Evolutionary conservation across 495 filamentous ascomycete genomes (phyloP).

Genomic region (Hypoxylon fragiforme): DNA sequence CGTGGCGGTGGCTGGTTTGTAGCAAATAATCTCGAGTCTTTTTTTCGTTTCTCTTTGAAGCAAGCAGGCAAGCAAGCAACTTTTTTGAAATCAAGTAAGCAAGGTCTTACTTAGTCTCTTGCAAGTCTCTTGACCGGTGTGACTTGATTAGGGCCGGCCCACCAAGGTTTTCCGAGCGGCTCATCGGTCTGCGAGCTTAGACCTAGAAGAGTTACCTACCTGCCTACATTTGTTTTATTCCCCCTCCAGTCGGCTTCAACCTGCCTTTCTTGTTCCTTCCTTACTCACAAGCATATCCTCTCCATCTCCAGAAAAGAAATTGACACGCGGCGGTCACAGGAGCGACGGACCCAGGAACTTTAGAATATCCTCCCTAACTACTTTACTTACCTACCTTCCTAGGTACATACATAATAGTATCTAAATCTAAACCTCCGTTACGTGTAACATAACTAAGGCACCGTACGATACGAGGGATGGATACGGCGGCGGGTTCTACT

Average conservation of each 20-base stretch:
- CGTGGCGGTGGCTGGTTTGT: constrained; percentile 32
- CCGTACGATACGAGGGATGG: constrained; percentile 11
- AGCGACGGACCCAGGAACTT: constrained; percentile 5
- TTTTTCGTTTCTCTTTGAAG: constrained; percentile 14
- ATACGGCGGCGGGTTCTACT: constrained; percentile 7
- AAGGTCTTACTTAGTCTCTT: constrained; percentile 4
- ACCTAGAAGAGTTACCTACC: constrained; percentile 11
- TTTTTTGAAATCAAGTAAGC: too few species aligned
- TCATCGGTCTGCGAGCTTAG: constrained; percentile 32
- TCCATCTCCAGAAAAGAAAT: background rate
- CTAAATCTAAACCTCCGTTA: too few species aligned
- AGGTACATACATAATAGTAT: too few species aligned
- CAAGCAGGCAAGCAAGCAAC: too few species aligned
- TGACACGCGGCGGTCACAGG: constrained; percentile 15
- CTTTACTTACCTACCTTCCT: constrained; percentile 5
- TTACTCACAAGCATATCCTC: constrained; percentile 11
- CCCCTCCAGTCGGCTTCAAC: too few species aligned
- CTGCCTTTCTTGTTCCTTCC: constrained; percentile 24
- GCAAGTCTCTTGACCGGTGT: constrained; percentile 23
- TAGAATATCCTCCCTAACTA: background rate
- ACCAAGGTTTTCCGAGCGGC: constrained; percentile 23
- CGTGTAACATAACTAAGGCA: constrained; percentile 17
- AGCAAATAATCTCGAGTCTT: constrained; percentile 27
- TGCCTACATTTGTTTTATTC: too few species aligned
- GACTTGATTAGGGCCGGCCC: constrained; percentile 17